These are phyloP conservation scores for Purshia tridentata DNA, from an alignment of 306 rosid genomes.

Conservation along the genomic window DNA sequence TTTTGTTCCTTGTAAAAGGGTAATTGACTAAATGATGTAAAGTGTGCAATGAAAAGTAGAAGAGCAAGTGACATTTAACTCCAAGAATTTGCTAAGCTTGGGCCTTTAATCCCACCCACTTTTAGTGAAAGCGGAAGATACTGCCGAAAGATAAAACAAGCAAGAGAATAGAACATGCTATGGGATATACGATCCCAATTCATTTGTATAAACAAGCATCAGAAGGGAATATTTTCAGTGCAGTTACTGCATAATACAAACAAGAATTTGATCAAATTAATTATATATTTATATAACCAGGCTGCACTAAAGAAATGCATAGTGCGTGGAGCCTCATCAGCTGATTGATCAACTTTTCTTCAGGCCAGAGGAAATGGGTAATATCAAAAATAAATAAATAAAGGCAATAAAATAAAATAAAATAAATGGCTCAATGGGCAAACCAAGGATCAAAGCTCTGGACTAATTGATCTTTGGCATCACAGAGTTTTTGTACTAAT, in stretches of 20 bases:
- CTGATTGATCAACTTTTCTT: constrained; percentile 16
- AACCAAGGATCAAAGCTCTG: constrained; percentile 23
- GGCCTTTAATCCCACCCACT: background rate
- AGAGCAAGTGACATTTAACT: background rate
- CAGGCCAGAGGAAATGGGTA: background rate
- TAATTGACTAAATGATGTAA: background rate
- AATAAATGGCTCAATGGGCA: constrained; percentile 21
- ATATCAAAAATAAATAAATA: constrained; percentile 1
- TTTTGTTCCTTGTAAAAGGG: background rate
- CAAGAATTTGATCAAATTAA: constrained; percentile 1
- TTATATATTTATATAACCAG: background rate
- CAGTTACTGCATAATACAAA: constrained; percentile 20
- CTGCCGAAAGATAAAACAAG: constrained; percentile 26
- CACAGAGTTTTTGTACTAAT: background rate
- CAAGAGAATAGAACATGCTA: constrained; percentile 7
- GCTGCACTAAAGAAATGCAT: constrained; percentile 24
- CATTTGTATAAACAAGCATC: constrained; percentile 14
- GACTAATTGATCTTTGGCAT: background rate
- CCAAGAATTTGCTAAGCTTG: background rate
- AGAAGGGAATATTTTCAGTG: constrained; percentile 19
- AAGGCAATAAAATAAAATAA: background rate
- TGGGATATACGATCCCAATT: constrained; percentile 32
- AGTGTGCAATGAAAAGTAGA: background rate
- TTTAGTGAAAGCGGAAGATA: background rate
- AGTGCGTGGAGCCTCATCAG: constrained; percentile 38